Evolutionary conservation across 2,329 filamentous ascomycete genomes (phyloP).

Genomic region (Calonectria montana): DNA sequence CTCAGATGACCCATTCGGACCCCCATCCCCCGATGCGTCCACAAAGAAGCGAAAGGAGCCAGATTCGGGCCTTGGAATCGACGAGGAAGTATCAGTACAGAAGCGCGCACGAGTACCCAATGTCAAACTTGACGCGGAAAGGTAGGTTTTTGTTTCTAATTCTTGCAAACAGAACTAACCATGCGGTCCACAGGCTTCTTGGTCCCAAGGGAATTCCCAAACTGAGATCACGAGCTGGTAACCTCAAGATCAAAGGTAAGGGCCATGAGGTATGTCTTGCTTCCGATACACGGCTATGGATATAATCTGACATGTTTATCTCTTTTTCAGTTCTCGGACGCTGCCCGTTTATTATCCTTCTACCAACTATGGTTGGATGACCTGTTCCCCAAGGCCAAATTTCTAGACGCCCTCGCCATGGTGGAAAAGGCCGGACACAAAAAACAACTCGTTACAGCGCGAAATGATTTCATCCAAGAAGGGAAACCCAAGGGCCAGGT

Average conservation of each 20-base stretch:
- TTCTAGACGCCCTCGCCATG: conserved; percentile 88
- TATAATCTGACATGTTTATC: background rate
- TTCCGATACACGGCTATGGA: background rate
- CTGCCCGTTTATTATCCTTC: conserved; percentile 83
- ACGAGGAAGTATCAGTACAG: conserved; percentile 85
- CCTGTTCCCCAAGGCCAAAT: conserved; percentile 93
- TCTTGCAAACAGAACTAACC: background rate
- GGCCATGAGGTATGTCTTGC: conserved; percentile 80
- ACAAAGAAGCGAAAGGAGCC: conserved; percentile 62
- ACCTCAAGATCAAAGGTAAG: conserved; percentile 88
- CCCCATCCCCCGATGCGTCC: conserved; percentile 55
- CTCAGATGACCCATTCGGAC: conserved; percentile 59
- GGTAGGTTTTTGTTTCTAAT: conserved; percentile 55
- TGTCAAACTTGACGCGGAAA: conserved; percentile 87
- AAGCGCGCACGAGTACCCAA: conserved; percentile 78
- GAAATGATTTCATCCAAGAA: conserved; percentile 88
- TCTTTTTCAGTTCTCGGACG: conserved; percentile 78
- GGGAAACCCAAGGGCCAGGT: conserved; percentile 64
- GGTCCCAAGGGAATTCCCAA: conserved; percentile 87
- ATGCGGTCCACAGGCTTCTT: conserved; percentile 69
- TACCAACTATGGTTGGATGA: conserved; percentile 99
- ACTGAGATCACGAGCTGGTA: conserved; percentile 76
- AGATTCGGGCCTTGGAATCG: conserved; percentile 76
- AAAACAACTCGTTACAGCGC: conserved; percentile 78
- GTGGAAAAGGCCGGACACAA: conserved; percentile 95